A percentile compares a stretch with the other conserved stretches of the same genome.
Conservation (phyloP, 257 asterid genomes). For the Solanum microdontum region DNA sequence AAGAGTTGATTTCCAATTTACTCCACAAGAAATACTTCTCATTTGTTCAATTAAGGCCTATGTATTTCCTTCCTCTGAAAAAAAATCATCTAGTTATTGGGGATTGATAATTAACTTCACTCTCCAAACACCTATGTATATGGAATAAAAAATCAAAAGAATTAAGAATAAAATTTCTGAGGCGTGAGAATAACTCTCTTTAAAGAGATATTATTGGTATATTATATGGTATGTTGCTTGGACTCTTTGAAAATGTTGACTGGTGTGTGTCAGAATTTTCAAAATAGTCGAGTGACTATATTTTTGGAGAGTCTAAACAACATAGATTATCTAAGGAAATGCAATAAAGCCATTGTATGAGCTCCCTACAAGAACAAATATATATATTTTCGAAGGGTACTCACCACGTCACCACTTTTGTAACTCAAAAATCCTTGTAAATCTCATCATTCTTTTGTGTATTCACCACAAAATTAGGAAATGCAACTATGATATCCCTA, state of each 20-base stretch:
- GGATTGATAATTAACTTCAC: too few species aligned
- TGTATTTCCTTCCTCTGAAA: conserved; percentile 47
- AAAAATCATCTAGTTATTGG: conserved; percentile 20
- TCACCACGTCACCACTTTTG: neutral
- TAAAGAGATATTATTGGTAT: neutral
- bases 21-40: too few species aligned
- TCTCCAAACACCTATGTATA: too few species aligned
- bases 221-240: too few species aligned
- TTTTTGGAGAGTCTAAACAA: too few species aligned
- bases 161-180: neutral
- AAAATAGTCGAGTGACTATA: too few species aligned
- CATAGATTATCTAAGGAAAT: neutral
- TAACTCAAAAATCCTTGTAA: neutral
- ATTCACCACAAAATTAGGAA: conserved; percentile 21
- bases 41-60: conserved; percentile 54
- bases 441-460: conserved; percentile 10
- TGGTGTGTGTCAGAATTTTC: too few species aligned
- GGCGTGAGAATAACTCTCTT: neutral
- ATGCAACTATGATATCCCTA: conserved; percentile 23
- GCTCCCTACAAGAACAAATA: too few species aligned
- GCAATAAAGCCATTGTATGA: neutral
- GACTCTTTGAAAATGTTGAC: too few species aligned
- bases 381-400: neutral
- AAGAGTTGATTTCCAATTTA: conserved; percentile 15
- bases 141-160: neutral